Conservation (phyloP, 768 basidiomycete species). For the Russula olivacea region DNA sequence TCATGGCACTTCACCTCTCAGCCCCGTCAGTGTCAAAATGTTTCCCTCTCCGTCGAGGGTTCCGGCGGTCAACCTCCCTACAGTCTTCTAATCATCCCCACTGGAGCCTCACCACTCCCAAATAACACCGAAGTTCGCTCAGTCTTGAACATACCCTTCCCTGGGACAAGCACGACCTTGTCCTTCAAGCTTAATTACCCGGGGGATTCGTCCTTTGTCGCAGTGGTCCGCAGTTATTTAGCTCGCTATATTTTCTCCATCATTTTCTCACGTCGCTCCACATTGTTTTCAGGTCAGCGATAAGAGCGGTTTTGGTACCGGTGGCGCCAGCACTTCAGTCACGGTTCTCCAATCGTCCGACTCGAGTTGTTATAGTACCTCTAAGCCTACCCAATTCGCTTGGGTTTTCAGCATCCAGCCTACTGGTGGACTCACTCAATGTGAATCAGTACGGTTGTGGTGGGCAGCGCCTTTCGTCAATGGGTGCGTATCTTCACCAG, state of each 20-base stretch:
- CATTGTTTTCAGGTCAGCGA: constrained; percentile 48
- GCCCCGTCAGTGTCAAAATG: constrained; percentile 62
- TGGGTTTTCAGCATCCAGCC: constrained; percentile 62
- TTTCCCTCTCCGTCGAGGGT: constrained; percentile 55
- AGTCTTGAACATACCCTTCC: constrained; percentile 52
- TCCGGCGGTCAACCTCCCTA: constrained; percentile 66
- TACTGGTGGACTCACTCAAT: constrained; percentile 59
- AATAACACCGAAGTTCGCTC: constrained; percentile 59
- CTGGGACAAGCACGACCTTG: constrained; percentile 36
- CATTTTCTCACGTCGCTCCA: neutral
- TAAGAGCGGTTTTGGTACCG: constrained; percentile 55
- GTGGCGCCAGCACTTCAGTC: constrained; percentile 67
- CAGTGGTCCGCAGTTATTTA: constrained; percentile 50
- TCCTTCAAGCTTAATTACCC: constrained; percentile 61
- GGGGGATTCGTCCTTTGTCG: constrained; percentile 63
- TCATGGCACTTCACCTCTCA: constrained; percentile 40
- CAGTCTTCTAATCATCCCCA: constrained; percentile 58
- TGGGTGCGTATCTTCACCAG: constrained; percentile 39
- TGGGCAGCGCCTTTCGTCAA: constrained; percentile 50
- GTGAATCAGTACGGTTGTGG: constrained; percentile 55
- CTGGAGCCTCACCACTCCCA: constrained; percentile 54
- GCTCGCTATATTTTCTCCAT: neutral
- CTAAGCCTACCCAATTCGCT: constrained; percentile 40
- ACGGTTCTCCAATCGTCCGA: constrained; percentile 48
- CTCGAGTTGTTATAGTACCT: constrained; percentile 54